Base-by-base conservation (phyloP, 1,139 yeast species). In the Magnusiomyces fungicola region DNA sequence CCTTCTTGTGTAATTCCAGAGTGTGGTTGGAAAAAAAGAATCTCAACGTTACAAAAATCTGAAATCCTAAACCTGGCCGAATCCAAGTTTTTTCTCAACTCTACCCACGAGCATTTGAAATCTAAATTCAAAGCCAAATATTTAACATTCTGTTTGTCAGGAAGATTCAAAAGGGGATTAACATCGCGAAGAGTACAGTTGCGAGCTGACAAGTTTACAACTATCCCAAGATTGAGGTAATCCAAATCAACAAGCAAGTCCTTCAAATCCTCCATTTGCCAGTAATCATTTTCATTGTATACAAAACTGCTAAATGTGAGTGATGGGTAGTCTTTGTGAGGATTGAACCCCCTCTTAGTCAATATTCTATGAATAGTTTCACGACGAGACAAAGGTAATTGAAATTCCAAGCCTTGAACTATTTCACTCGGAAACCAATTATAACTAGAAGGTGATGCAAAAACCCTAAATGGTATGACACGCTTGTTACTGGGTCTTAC, bases 251-350 rank as follows among this genome's bases (percentile, higher is more conserved):
- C 32, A 10, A 40, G 14, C 34, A 40, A 40, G 9, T 16, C 22
- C 18, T 25, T 40, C 32, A 40, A 10, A 25, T 40, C 43, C 16
- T 25, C 22, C 16, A 40, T 40, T 40, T 40, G 43, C 43, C 43
- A 40, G 32, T 40, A 16, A 27, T 40, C 43, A 16, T 12, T 18
- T 16, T 40, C 43, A 25, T 25, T 25, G 19, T 40, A 40, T 25
- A 21, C 18, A 14, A 40, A 16, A 40, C 32, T 14, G 32, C 21
- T 3, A 25, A 40, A 10, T 7, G 12, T 14, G 6, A 40, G 32
- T 5, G 14, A 18, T 3, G 43, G 43, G 18, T 40, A 40, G 3
- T 9, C 6, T 19, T 9, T 21, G 3, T 24, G 23, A 7, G 33
- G 12, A 16, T n/a, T 25, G 22, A 18, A 7, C 22, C 12, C n/a